These are phyloP conservation scores for Cyamopsis tetragonoloba DNA, from an alignment of 306 rosid genomes.

Conservation along the genomic window DNA sequence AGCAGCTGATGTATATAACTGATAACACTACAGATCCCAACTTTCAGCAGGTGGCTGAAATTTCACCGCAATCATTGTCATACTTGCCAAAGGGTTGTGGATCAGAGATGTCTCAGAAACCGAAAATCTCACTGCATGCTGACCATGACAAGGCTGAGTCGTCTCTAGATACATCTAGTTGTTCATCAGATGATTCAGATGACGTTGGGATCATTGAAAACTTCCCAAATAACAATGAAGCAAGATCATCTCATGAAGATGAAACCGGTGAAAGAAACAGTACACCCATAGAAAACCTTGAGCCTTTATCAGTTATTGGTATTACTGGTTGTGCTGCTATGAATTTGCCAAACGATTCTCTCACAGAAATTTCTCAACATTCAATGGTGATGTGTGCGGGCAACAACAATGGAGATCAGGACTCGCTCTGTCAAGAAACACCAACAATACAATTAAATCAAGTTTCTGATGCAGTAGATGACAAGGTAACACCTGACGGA, in stretches of 20 bases:
- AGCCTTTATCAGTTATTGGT: background rate
- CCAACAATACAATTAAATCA: background rate
- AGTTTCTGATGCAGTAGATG: background rate
- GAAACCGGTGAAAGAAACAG: conserved; percentile 16
- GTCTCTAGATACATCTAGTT: conserved; percentile 27
- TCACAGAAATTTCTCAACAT: background rate
- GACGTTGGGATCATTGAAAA: conserved; percentile 42
- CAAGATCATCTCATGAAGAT: conserved; percentile 28
- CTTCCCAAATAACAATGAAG: conserved; percentile 29
- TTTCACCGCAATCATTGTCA: conserved; percentile 39
- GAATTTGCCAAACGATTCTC: conserved; percentile 7
- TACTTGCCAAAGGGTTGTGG: conserved; percentile 29
- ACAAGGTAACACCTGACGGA: background rate
- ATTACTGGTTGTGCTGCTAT: conserved; percentile 28
- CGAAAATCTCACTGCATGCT: conserved; percentile 32
- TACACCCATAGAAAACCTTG: conserved; percentile 9
- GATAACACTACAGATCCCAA: conserved; percentile 43
- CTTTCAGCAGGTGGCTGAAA: conserved; percentile 39
- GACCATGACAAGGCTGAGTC: conserved; percentile 26
- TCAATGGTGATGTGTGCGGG: background rate
- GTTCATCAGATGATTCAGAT: conserved; percentile 41
- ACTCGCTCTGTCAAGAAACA: background rate
- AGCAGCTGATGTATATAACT: conserved; percentile 41
- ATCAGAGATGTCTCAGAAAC: conserved; percentile 23
- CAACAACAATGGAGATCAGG: background rate